Base-by-base conservation (phyloP, 2,329 filamentous ascomycete genomes). In the Calonectria naviculata region DNA sequence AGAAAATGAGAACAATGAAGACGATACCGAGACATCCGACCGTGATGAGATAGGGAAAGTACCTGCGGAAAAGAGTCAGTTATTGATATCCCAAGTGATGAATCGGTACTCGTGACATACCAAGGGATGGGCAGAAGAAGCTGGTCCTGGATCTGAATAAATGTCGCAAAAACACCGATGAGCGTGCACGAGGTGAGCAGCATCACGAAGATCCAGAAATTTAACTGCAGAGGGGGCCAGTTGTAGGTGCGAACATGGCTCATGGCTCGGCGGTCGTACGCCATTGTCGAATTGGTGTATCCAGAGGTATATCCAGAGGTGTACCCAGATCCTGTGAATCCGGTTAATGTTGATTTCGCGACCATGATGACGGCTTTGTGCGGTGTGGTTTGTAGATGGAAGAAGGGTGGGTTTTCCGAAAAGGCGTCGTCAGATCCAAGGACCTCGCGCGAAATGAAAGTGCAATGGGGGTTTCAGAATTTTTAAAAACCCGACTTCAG, bases 141-240 rank as follows among this genome's bases (percentile, higher is more conserved):
- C 69, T 88, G 87, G 46, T 86, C 79, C 79, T 93, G 91, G 38
- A 89, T 87, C 71, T 87, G 84, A 70, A 92, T 85, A 73, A 93
- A 92, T 24, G 84, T 87, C 17, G 87, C 84, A 74, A 92, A 91
- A 24, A 93, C 87, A 64, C 91, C 91, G 46, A 93, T 85, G 71
- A 92, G 88, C 65, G 87, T 87, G 65, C 86, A 84, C 6, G 89
- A 87, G 1, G 89, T 87, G 5, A 90, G 84, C 13, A 93, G 84
- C 88, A 93, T 92, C 74, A 92, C 84, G 61, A 93, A 84, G 78
- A 93, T 89, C 90, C 91, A 93, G 62, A 93, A 82, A 78, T 92
- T 92, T 70, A 93, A 86, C 81, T 92, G 89, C 66, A 90, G 81
- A n/a, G 90, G 89, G 21, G 91, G 91, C 91, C 91, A 93, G 83